These are phyloP conservation scores for Mycosphaerelloides madeirae DNA, from an alignment of 2,329 filamentous ascomycete species.

Conservation along the genomic window DNA sequence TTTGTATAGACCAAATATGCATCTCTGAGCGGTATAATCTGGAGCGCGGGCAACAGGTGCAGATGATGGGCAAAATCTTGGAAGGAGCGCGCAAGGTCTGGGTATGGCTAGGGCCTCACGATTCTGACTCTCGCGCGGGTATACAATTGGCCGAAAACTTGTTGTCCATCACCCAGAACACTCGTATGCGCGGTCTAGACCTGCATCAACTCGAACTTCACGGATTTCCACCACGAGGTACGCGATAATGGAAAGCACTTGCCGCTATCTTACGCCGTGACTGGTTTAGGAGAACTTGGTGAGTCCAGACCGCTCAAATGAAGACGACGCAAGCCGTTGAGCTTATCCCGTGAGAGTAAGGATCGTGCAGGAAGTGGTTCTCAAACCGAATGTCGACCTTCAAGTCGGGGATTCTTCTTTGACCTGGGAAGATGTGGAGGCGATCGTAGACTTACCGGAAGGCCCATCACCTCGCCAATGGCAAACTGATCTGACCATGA, in stretches of 20 bases:
- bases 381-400: slow-evolving; percentile 28
- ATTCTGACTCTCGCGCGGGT: slow-evolving; percentile 25
- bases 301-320: too few species aligned
- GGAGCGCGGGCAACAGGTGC: slow-evolving; percentile 30
- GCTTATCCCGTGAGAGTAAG: too few species aligned
- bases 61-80: slow-evolving; percentile 32
- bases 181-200: slow-evolving; percentile 10
- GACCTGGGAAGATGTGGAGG: slow-evolving; percentile 27
- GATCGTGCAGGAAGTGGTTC: slow-evolving; percentile 31
- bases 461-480: slow-evolving; percentile 21
- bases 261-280: slow-evolving; percentile 25
- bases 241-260: slow-evolving; percentile 25
- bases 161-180: slow-evolving; percentile 16
- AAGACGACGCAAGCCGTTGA: too few species aligned
- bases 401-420: slow-evolving; percentile 23
- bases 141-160: slow-evolving; percentile 29
- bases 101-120: slow-evolving; percentile 30
- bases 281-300: slow-evolving; percentile 29
- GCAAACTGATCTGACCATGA: slow-evolving; percentile 26
- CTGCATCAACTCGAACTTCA: slow-evolving; percentile 19
- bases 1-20: slow-evolving; percentile 33
- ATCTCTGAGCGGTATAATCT: slow-evolving; percentile 27
- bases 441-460: slow-evolving; percentile 24
- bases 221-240: slow-evolving; percentile 24
- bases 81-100: slow-evolving; percentile 24